Evolutionary conservation across 2,329 filamentous ascomycete genomes (phyloP), one percentile per base, ranked within the genome.

Genomic region (Ceratocystis colombiana): DNA sequence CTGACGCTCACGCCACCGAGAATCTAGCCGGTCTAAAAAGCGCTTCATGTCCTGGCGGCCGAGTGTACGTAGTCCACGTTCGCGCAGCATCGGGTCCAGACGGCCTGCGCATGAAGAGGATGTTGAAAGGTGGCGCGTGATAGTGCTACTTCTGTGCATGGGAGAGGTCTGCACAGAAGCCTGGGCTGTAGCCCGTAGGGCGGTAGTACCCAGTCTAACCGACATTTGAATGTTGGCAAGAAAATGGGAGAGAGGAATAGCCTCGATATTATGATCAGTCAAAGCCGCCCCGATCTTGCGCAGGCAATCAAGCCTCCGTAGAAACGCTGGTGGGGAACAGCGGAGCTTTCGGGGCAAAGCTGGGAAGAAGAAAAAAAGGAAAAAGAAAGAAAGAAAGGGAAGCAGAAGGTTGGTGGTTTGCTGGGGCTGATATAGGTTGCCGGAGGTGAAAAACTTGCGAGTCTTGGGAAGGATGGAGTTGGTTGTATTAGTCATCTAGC

Each of bases 291-390:
- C 5, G 15, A 30, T 12, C 25, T 12, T 22, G 37, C 25, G 15
- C 0, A 44, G 20, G 48, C 8, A 20, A 12, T 37, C 28, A 10
- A 8, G 30, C 62, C 48, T 55, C 30, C 33, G n/a, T 30, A 41
- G 41, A 7, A 37, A 22, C 46, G 53, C 66, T 63, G 66, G 22
- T 33, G 48, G n/a, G 30, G 50, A 22, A 45, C 70, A 20, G 67
- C 69, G 33, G 69, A 69, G 3, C 71, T 68, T 68, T 73, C 70
- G 4, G 70, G 68, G 8, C 57, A 55, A 68, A 61, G 62, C 67
- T 64, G 25, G 50, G 62, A 62, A 62, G 45, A 61, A 55, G 62
- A 64, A 64, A 53, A 64, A 46, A 64, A 61, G 61, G 17, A 44
- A 53, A 45, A 64, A 37, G 25, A 50, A 61, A 59, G 20, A 55